phyloP scores from a whole-genome alignment of 2,329 filamentous ascomycete species.

The Aureobasidium zeae region DNA sequence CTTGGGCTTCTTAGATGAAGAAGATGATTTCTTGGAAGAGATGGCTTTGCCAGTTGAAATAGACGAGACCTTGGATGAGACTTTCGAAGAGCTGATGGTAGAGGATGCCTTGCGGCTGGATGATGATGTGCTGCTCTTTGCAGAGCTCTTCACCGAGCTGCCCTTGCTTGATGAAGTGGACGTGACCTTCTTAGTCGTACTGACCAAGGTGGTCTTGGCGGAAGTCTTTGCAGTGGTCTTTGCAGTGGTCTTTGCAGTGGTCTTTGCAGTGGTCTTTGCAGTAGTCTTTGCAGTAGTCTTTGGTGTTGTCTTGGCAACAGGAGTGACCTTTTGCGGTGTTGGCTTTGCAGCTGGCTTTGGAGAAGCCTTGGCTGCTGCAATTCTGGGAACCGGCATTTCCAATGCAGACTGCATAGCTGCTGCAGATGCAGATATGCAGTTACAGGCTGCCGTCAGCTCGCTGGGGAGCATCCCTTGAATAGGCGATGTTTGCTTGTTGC shows the following conservation, averaged over 20 bases:
- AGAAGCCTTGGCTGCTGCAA: background rate
- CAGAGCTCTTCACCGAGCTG: background rate
- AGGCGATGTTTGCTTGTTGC: background rate
- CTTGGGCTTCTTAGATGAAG: background rate
- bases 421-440: background rate
- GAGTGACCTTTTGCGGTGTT: too few species aligned
- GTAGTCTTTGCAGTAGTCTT: background rate
- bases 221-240: slow-evolving; percentile 3
- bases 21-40: background rate
- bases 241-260: slow-evolving; percentile 4
- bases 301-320: background rate
- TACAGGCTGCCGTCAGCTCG: slow-evolving; percentile 8
- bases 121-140: background rate
- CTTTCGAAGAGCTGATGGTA: too few species aligned
- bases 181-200: background rate
- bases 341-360: background rate
- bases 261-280: background rate
- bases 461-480: background rate
- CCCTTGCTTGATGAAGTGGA: background rate
- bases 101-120: background rate
- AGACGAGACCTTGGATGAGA: background rate
- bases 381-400: background rate
- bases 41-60: background rate
- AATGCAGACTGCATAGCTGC: slow-evolving; percentile 1
- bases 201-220: background rate